These are phyloP conservation scores for Fusarium bulbicola DNA, from an alignment of 2,329 filamentous ascomycete genomes.

Conservation along the genomic window DNA sequence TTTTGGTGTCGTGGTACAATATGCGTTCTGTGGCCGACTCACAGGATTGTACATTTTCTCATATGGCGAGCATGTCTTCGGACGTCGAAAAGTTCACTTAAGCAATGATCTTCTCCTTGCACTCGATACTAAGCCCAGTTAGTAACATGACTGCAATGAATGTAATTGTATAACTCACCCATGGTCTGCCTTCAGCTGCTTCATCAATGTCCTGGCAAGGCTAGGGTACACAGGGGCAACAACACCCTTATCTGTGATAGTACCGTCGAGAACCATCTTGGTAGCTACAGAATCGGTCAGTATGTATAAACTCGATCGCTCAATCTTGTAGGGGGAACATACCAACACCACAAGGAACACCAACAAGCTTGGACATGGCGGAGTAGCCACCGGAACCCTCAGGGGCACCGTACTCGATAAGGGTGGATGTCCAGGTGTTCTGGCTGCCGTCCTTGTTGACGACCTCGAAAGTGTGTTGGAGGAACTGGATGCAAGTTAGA, in stretches of 20 bases:
- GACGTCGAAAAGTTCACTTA: neutral
- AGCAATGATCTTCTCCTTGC: slow-evolving; percentile 28
- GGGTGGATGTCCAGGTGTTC: slow-evolving; percentile 82
- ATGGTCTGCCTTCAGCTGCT: slow-evolving; percentile 81
- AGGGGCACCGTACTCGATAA: slow-evolving; percentile 83
- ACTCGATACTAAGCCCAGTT: slow-evolving; percentile 13
- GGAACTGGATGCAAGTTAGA: slow-evolving; percentile 30
- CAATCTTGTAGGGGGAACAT: neutral
- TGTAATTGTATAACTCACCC: slow-evolving; percentile 47
- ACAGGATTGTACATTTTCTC: neutral
- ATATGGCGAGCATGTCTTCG: neutral
- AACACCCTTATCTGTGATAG: slow-evolving; percentile 76
- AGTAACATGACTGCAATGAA: neutral
- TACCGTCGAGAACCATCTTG: slow-evolving; percentile 79
- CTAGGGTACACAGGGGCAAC: slow-evolving; percentile 79
- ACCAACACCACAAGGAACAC: slow-evolving; percentile 65
- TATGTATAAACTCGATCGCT: neutral
- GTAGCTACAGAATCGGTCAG: slow-evolving; percentile 57
- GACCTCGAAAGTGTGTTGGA: slow-evolving; percentile 72
- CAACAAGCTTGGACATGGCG: slow-evolving; percentile 85
- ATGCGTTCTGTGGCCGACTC: neutral
- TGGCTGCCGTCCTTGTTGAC: slow-evolving; percentile 70
- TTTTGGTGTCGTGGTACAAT: neutral
- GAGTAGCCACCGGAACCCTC: slow-evolving; percentile 79
- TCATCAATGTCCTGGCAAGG: slow-evolving; percentile 77